Evolutionary conservation across 2,329 filamentous ascomycete genomes (phyloP), one percentile per base, ranked within the genome.

Genomic region (Diaporthe citri): DNA sequence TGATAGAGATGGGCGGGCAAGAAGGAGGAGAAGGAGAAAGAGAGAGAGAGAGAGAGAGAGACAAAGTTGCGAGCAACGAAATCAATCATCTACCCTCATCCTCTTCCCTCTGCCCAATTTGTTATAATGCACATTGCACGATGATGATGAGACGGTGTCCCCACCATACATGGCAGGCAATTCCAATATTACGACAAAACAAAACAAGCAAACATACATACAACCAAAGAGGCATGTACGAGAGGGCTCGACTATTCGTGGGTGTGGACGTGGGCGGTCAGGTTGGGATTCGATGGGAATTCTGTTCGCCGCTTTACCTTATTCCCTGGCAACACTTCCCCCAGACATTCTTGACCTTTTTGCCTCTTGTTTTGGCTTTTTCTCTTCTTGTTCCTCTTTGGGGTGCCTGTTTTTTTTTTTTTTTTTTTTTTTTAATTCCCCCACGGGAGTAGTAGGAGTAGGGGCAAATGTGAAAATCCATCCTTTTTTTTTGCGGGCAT

Each of bases 61-160:
- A 43, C n/a, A 72, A 41, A 48, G 70, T 41, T 62, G 70, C 55
- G 20, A 41, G 43, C 64, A 55, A 41, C 48, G 43, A 39, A 55
- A 41, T 69, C 64, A 55, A 69, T 69, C 39, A 41, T 43, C 59
- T 55, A 28, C 43, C 34, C 22, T 51, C 34, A 13, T 41, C n/a
- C 15, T 41, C n/a, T 28, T 41, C 46, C 34, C 31, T 52, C 46
- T 39, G 22, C 46, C 31, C 25, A n/a, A 20, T 52, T 52, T 55
- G 64, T 69, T 69, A 69, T 69, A 69, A 69, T 69, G 64, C 46
- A 55, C 34, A n/a, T 48, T 69, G 48, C 64, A 55, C 9, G 64
- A 69, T 69, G 64, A 69, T 55, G 64, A 69, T 8, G 64, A 69
- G 64, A 69, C 25, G 48, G 64, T 28, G 15, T 17, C 22, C 22